Base-by-base conservation (phyloP, 768 basidiomycete species). In the Porpolomopsis calyptriformis region DNA sequence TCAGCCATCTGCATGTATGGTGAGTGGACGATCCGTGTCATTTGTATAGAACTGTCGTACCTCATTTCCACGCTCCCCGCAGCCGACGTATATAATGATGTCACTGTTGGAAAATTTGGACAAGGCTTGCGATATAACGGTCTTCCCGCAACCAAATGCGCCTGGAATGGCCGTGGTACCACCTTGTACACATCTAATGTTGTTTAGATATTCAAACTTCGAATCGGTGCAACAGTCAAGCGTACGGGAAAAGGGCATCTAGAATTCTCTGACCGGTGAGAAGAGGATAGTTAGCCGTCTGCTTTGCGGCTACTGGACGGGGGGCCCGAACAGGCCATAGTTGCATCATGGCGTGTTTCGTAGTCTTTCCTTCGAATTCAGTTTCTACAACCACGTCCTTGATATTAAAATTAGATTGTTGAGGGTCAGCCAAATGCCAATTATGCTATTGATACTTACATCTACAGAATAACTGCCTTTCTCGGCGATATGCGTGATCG, bases 101-200 rank as follows among this genome's bases (percentile, higher is more conserved):
- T 98, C 94, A 55, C 92, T 96, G 71, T 99, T 99, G 22, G 96
- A 99, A 67, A 80, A 99, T 64, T 99, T 99, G 48, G 94, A 97
- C 53, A 98, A 70, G 16, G 94, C 94, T 68, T 97, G 88, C 22
- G 92, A 97, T 58, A 99, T 99, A 57, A 99, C 96, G 23, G 94
- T 98, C 73, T 96, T 96, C 57, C 91, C 91, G 58, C 93, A 97
- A 58, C 96, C 96, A 64, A 99, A 99, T 55, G 96, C 96, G 53
- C 96, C 96, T 19, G 96, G 96, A 66, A 98, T 99, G 49, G 91
- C 90, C 2, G 91, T 96, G 9, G 91, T 96, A 35, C 91, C 91
- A 47, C 91, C 91, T 69, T 96, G 91, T 0, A 96, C 91, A 60
- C 90, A 94, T n/a, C 84, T 86, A 52, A 16, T n/a, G 24, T 7